Conservation (phyloP, 305 asterid genomes). For the Galium porrigens region DNA sequence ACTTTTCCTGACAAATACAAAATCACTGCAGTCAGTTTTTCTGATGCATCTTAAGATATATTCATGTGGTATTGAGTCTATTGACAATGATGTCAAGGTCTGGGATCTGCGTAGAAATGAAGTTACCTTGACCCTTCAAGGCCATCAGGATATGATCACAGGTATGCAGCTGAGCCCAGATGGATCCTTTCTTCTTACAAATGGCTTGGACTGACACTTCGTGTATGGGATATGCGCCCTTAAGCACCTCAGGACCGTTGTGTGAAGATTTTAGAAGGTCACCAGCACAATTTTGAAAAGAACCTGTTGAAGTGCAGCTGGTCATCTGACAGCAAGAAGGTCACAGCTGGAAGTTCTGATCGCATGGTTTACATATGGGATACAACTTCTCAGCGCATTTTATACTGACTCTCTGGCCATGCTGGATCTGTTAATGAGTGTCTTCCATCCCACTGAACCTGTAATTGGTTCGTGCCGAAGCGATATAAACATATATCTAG, state of each 20-base stretch:
- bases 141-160: slow-evolving; percentile 81
- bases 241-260: slow-evolving; percentile 91
- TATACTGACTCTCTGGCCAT: slow-evolving; percentile 91
- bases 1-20: slow-evolving; percentile 92
- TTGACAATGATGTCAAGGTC: slow-evolving; percentile 78
- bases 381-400: slow-evolving; percentile 64
- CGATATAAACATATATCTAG: slow-evolving; percentile 82
- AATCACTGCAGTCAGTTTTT: slow-evolving; percentile 83
- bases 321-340: slow-evolving; percentile 97
- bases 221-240: slow-evolving; percentile 97
- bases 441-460: slow-evolving; percentile 76
- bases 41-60: slow-evolving; percentile 86
- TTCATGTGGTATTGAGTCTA: slow-evolving; percentile 42
- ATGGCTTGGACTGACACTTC: slow-evolving; percentile 82
- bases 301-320: slow-evolving; percentile 80
- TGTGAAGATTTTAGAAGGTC: slow-evolving; percentile 86
- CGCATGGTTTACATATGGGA: slow-evolving; percentile 91
- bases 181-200: slow-evolving; percentile 89
- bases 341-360: slow-evolving; percentile 88
- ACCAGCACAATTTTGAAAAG: slow-evolving; percentile 92
- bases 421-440: slow-evolving; percentile 86
- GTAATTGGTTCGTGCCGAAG: slow-evolving; percentile 88
- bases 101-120: slow-evolving; percentile 88
- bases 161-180: slow-evolving; percentile 95
- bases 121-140: slow-evolving; percentile 90